These are phyloP conservation scores for Pseudisothecium myosuroides DNA, from an alignment of 225 moss, liverwort and hornwort species.

Conservation along the genomic window DNA sequence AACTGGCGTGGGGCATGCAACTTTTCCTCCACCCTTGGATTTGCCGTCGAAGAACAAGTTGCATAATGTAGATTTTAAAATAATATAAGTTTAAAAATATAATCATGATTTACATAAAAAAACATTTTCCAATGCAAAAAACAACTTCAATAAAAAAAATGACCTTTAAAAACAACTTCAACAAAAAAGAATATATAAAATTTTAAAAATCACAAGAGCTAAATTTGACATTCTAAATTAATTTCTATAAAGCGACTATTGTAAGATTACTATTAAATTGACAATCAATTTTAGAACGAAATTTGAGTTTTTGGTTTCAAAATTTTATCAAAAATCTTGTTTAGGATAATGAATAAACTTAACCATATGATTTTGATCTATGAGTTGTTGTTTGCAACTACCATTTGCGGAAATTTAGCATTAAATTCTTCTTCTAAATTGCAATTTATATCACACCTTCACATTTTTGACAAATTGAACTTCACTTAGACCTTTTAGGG, in stretches of 20 bases:
- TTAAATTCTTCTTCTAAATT: not conserved
- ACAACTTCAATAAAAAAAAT: not conserved
- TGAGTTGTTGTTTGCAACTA: no score
- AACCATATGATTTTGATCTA: not conserved
- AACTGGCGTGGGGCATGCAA: fast-evolving
- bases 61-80: not conserved
- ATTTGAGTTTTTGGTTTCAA: not conserved
- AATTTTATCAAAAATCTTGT: not conserved
- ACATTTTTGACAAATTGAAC: not conserved
- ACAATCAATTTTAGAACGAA: not conserved
- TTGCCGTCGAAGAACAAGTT: not conserved
- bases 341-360: not conserved
- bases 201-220: not conserved
- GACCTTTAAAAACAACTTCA: not conserved
- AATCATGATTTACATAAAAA: no score
- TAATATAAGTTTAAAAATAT: not conserved
- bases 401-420: not conserved
- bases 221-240: not conserved
- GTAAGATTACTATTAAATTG: not conserved
- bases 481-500: no score
- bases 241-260: not conserved
- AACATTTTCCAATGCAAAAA: not conserved
- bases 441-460: not conserved
- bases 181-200: not conserved
- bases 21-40: not conserved